phyloP scores from a whole-genome alignment of 2,329 filamentous ascomycete genomes.

The Verticillium tricorpus region DNA sequence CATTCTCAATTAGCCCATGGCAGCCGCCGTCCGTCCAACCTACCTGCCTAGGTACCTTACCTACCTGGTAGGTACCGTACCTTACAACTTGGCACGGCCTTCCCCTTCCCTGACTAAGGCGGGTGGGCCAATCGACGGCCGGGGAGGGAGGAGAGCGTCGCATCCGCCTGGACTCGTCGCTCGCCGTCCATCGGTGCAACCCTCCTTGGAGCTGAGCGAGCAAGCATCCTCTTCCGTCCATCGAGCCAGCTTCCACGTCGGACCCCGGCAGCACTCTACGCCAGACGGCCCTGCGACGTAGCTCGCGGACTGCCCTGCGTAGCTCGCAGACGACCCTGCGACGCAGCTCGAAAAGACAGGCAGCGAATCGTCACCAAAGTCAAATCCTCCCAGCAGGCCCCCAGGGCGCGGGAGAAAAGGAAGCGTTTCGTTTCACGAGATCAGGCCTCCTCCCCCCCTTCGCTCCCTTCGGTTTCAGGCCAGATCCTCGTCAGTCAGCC shows the following conservation, averaged over 20 bases:
- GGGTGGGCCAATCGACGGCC: background rate
- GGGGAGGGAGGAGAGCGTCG: background rate
- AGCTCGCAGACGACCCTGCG: background rate
- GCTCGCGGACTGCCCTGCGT: background rate
- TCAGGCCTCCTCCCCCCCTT: too few relatives aligned
- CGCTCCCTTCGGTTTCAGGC: background rate
- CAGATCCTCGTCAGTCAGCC: background rate
- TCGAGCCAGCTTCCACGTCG: background rate
- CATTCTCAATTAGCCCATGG: background rate
- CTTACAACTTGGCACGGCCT: too few relatives aligned
- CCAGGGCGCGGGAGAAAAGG: background rate
- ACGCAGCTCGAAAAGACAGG: background rate
- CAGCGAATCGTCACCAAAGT: background rate
- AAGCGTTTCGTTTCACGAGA: background rate
- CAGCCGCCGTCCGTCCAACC: background rate
- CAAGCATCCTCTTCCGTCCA: too few relatives aligned
- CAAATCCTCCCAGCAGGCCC: background rate
- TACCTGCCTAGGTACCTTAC: too few relatives aligned
- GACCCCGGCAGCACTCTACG: background rate
- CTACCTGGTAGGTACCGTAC: too few relatives aligned
- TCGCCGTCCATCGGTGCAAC: background rate
- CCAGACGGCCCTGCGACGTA: background rate
- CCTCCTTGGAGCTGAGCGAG: background rate
- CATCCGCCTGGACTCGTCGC: background rate
- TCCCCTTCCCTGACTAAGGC: background rate